Evolutionary conservation across 176 grass and related monocot genomes (phyloP).

Genomic region (Aegilops longissima): DNA sequence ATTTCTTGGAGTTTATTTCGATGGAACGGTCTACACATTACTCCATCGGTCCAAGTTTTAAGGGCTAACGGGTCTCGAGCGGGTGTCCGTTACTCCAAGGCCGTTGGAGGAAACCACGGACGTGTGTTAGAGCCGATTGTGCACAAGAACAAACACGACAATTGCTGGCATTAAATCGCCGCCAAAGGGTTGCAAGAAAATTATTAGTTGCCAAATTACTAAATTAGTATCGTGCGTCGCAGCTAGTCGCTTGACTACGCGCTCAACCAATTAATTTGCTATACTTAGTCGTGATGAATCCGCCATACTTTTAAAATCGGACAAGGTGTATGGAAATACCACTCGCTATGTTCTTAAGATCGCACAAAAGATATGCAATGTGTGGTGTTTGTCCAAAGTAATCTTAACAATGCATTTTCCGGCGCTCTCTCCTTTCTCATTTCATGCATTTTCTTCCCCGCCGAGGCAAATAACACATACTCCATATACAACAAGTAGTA

Average conservation of each 20-base stretch:
- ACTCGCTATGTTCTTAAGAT: too few relatives aligned
- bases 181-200: neutral
- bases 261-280: neutral
- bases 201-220: neutral
- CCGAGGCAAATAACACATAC: accelerated
- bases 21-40: neutral
- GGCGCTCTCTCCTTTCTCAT: neutral
- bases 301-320: neutral
- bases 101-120: neutral
- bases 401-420: neutral
- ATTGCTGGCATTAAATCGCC: neutral
- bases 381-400: too few relatives aligned
- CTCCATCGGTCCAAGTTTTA: neutral
- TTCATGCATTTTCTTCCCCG: neutral
- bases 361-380: too few relatives aligned
- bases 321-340: neutral
- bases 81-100: neutral
- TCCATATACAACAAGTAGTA: neutral
- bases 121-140: neutral
- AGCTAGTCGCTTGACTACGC: neutral
- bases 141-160: neutral
- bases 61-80: neutral
- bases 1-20: neutral
- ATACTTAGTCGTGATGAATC: neutral
- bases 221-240: neutral